phyloP scores from a whole-genome alignment of 2,329 filamentous ascomycete species.

The Tothia fuscella region DNA sequence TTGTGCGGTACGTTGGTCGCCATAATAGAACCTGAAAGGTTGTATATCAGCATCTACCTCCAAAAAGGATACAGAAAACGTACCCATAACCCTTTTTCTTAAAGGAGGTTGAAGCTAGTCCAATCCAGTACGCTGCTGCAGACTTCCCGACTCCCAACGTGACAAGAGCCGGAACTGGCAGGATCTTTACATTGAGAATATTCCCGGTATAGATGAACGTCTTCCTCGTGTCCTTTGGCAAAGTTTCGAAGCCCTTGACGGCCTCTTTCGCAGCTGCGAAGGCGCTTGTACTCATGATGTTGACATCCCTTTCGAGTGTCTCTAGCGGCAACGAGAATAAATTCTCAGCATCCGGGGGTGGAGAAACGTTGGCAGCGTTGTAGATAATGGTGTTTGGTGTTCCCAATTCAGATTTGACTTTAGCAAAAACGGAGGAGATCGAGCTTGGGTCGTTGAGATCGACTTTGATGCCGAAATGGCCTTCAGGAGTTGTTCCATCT shows the following conservation, averaged over 20 bases:
- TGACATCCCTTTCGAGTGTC: not conserved
- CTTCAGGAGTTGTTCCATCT: not conserved
- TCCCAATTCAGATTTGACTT: not conserved
- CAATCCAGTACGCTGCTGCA: conserved; percentile 5
- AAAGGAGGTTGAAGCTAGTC: not conserved
- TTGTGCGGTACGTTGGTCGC: conserved; percentile 5
- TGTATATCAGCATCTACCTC: not conserved
- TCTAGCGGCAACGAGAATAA: not conserved
- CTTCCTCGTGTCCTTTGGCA: conserved; percentile 1
- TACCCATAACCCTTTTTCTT: conserved; percentile 3
- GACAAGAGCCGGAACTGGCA: not conserved
- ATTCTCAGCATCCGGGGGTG: not conserved
- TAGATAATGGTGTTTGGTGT: conserved; percentile 3
- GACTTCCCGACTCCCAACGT: conserved; percentile 7
- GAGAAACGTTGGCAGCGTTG: not conserved
- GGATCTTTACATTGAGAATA: conserved; percentile 1
- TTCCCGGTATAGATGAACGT: conserved; percentile 11
- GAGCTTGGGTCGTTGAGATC: not conserved
- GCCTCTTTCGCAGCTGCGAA: conserved; percentile 6
- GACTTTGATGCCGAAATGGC: conserved; percentile 1
- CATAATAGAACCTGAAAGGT: conserved; percentile 9
- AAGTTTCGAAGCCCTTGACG: conserved; percentile 2
- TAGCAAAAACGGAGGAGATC: not conserved
- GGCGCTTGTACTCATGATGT: not conserved
- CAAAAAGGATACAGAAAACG: not conserved